These are phyloP conservation scores for Pisolithus sp. DNA, from an alignment of 768 basidiomycete species.

Conservation along the genomic window DNA sequence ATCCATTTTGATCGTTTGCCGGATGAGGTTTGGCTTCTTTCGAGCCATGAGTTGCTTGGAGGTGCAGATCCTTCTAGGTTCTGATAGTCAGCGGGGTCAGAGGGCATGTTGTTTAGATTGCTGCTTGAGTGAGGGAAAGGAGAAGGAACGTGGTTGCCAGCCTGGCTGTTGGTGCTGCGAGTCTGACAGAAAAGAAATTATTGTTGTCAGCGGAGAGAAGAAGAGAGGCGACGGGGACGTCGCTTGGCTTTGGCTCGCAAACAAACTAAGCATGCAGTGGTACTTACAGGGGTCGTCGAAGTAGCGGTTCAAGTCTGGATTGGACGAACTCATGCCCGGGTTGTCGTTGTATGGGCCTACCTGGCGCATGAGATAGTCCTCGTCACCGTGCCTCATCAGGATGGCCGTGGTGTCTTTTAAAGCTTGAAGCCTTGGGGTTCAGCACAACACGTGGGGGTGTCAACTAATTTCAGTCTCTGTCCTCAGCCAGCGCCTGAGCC, in stretches of 20 bases:
- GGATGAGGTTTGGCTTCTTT: slow-evolving; percentile 22
- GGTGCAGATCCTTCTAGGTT: slow-evolving; percentile 22
- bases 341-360: slow-evolving; percentile 18
- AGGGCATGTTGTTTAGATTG: slow-evolving; percentile 13
- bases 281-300: slow-evolving; percentile 21
- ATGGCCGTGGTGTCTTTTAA: neutral
- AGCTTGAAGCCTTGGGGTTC: neutral
- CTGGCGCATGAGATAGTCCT: slow-evolving; percentile 23
- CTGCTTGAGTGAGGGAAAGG: slow-evolving; percentile 13
- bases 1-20: slow-evolving; percentile 46
- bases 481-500: too few species aligned
- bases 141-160: slow-evolving; percentile 33
- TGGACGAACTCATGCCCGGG: slow-evolving; percentile 5
- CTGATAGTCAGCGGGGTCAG: slow-evolving; percentile 20
- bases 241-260: neutral
- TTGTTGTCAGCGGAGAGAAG: neutral
- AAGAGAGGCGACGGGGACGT: neutral
- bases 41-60: slow-evolving; percentile 36
- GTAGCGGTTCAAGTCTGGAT: slow-evolving; percentile 23
- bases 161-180: slow-evolving; percentile 28
- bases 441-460: too few species aligned
- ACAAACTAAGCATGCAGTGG: slow-evolving; percentile 8
- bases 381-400: slow-evolving; percentile 15
- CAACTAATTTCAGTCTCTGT: too few species aligned
- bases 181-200: slow-evolving; percentile 1